phyloP scores from a whole-genome alignment of 2,329 filamentous ascomycete species.

The Metarhizium anisopliae region DNA sequence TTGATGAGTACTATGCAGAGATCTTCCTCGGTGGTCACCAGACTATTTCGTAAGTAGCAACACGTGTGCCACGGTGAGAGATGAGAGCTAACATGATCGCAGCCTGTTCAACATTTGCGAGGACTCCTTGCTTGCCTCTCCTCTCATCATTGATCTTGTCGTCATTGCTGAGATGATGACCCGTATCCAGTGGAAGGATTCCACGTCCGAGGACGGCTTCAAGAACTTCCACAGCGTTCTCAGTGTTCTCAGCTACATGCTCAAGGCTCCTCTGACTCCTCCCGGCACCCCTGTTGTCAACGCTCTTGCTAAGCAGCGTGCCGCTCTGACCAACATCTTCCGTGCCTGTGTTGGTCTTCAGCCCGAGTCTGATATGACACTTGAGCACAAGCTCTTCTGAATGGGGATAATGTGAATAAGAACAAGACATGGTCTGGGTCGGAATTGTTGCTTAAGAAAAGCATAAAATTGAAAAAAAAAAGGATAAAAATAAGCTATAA shows the following conservation, averaged over 20 bases:
- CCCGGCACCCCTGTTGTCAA: slow-evolving; percentile 95
- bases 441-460: neutral
- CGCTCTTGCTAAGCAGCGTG: slow-evolving; percentile 89
- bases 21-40: slow-evolving; percentile 99
- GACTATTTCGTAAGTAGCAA: slow-evolving; percentile 65
- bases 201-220: slow-evolving; percentile 56
- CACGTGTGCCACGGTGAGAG: neutral
- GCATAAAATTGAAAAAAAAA: neutral
- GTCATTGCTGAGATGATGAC: slow-evolving; percentile 97
- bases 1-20: slow-evolving; percentile 98
- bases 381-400: slow-evolving; percentile 95
- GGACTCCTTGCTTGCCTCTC: slow-evolving; percentile 91
- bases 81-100: slow-evolving; percentile 12
- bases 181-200: slow-evolving; percentile 81
- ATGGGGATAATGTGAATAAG: slow-evolving; percentile 3
- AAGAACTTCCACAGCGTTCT: slow-evolving; percentile 95
- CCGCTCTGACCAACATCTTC: slow-evolving; percentile 95
- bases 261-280: slow-evolving; percentile 89
- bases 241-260: slow-evolving; percentile 97
- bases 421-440: neutral
- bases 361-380: slow-evolving; percentile 97
- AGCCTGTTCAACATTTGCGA: slow-evolving; percentile 98
- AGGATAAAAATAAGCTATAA: neutral
- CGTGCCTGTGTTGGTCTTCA: slow-evolving; percentile 92
- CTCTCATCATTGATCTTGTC: slow-evolving; percentile 94